Conservation (phyloP, 352 stramenopile species). For the Phytopythium sindhum region DNA sequence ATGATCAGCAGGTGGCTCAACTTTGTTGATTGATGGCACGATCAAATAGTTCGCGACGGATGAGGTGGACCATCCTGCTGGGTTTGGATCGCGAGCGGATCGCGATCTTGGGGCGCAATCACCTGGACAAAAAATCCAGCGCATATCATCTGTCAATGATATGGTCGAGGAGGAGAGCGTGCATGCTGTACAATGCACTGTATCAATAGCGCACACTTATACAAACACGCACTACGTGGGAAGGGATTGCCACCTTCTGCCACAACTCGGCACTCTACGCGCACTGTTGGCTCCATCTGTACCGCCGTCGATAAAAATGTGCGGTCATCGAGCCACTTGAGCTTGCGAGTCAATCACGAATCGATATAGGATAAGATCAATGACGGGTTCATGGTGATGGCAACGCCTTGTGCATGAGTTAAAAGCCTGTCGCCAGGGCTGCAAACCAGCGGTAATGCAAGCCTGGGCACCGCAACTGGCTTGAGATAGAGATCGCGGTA, state of each 20-base stretch:
- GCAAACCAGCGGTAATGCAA: background rate
- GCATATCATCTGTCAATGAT: background rate
- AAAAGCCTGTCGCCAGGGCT: background rate
- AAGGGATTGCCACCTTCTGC: background rate
- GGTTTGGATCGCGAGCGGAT: background rate
- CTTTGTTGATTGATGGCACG: background rate
- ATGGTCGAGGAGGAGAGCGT: background rate
- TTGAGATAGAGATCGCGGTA: background rate
- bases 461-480: background rate
- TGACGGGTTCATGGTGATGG: background rate
- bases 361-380: background rate
- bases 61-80: background rate
- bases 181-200: background rate
- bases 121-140: background rate
- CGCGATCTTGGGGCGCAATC: background rate
- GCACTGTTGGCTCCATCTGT: background rate
- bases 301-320: background rate
- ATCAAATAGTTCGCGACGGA: background rate
- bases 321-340: background rate
- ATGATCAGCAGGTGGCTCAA: background rate
- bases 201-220: background rate
- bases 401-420: background rate
- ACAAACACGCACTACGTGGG: background rate
- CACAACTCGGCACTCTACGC: background rate
- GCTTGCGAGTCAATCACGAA: background rate